Percentiles rank a stretch among this genome's conserved stretches.
These are phyloP conservation scores for Halophytophthora polymorphica DNA, from an alignment of 352 stramenopile species.

Conservation along the genomic window DNA sequence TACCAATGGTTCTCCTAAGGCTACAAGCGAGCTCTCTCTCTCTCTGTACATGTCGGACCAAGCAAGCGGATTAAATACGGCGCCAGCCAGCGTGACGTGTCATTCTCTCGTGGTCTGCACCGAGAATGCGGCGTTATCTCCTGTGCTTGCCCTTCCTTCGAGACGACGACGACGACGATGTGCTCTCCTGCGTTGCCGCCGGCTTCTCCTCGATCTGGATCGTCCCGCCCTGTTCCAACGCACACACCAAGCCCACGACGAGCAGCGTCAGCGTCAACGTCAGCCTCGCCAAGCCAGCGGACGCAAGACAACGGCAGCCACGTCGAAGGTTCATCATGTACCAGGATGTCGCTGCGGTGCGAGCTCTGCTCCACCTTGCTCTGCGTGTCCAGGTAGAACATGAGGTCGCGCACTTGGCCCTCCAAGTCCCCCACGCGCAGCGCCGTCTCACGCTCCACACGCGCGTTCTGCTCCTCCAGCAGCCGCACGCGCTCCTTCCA, in stretches of 20 bases:
- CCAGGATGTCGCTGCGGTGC: constrained; percentile 80
- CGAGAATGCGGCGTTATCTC: constrained; percentile 14
- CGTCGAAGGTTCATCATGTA: too few species aligned
- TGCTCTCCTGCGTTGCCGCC: constrained; percentile 9
- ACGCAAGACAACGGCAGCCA: constrained; percentile 1
- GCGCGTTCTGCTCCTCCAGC: constrained; percentile 67
- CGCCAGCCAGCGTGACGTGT: too few species aligned
- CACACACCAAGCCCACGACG: background rate
- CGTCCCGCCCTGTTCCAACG: constrained; percentile 57
- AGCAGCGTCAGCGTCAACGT: background rate
- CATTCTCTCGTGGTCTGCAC: background rate
- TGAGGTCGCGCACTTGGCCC: constrained; percentile 83
- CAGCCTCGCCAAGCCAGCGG: background rate
- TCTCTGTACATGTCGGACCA: too few species aligned
- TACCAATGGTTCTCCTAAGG: constrained; percentile 30
- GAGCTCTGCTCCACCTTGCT: constrained; percentile 79
- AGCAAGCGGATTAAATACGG: too few species aligned
- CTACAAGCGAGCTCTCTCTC: background rate
- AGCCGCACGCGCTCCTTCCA: constrained; percentile 79
- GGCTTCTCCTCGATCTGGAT: constrained; percentile 64
- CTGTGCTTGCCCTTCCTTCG: constrained; percentile 24
- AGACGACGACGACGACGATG: constrained; percentile 14
- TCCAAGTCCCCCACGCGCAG: constrained; percentile 73
- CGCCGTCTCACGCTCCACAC: constrained; percentile 55
- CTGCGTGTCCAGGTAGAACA: constrained; percentile 90